These are phyloP conservation scores for Fusarium sacchari DNA, from an alignment of 2,329 filamentous ascomycete genomes.

Conservation along the genomic window DNA sequence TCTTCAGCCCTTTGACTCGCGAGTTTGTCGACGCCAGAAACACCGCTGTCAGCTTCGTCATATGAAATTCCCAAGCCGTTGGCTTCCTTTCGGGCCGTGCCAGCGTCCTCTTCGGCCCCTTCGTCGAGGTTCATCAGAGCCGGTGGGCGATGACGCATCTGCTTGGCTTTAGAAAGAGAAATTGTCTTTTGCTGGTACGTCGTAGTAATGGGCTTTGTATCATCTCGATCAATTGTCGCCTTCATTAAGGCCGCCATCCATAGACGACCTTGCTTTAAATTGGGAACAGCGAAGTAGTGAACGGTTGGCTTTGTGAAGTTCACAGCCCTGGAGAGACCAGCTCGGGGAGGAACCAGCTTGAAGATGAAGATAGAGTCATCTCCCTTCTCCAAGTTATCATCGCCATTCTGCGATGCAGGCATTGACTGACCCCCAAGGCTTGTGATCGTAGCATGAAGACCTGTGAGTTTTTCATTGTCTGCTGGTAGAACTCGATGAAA, in stretches of 20 bases:
- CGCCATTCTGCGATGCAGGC: conserved; percentile 61
- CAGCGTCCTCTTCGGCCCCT: conserved; percentile 45
- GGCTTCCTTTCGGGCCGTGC: conserved; percentile 36
- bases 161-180: conserved; percentile 85
- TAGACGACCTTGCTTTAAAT: conserved; percentile 83
- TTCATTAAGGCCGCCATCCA: conserved; percentile 99
- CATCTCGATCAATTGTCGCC: conserved; percentile 95
- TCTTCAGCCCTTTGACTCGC: conserved; percentile 49
- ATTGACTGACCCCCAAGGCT: conserved; percentile 64
- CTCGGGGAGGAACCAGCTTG: conserved; percentile 92
- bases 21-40: conserved; percentile 55
- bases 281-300: conserved; percentile 97
- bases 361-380: conserved; percentile 91
- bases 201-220: conserved; percentile 80
- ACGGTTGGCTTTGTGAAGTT: conserved; percentile 98
- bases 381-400: conserved; percentile 54
- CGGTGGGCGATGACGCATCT: conserved; percentile 89
- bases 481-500: conserved; percentile 96
- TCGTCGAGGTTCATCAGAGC: conserved; percentile 79
- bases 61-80: conserved; percentile 56
- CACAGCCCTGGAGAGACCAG: conserved; percentile 87
- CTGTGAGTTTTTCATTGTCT: conserved; percentile 89
- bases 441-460: conserved; percentile 90
- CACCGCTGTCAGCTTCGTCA: conserved; percentile 55
- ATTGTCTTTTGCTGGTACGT: conserved; percentile 99